Percentiles rank a stretch among this genome's conserved stretches.
Evolutionary conservation across 2,329 filamentous ascomycete species (phyloP).

Genomic region (Diaporthe longicolla): DNA sequence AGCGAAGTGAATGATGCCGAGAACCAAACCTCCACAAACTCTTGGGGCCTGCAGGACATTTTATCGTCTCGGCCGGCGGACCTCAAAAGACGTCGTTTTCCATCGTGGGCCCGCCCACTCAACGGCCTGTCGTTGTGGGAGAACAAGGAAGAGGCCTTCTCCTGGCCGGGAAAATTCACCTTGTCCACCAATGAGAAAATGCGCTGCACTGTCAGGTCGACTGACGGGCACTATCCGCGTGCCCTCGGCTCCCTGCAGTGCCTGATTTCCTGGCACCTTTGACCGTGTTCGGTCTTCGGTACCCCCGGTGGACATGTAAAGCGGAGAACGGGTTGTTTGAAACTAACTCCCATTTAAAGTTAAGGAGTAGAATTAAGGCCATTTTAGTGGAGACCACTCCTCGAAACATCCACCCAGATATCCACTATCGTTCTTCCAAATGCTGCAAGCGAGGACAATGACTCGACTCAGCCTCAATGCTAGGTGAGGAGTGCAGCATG

Average conservation of each 20-base stretch:
- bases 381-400: background rate
- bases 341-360: conserved; percentile 21
- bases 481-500: background rate
- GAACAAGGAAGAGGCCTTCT: background rate
- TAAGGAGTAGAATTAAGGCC: conserved; percentile 26
- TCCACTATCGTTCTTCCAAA: background rate
- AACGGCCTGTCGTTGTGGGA: conserved; percentile 2
- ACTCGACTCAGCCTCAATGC: background rate
- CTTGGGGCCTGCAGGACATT: background rate
- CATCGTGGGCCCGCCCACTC: background rate
- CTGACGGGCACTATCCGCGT: background rate
- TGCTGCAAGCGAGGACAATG: background rate
- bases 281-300: conserved; percentile 3
- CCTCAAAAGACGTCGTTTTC: background rate
- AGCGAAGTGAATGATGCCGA: background rate
- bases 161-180: background rate
- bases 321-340: conserved; percentile 8
- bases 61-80: background rate
- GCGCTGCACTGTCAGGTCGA: background rate
- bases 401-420: conserved; percentile 16
- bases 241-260: background rate
- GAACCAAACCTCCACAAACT: too few relatives aligned
- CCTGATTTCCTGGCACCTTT: background rate
- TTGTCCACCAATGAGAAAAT: conserved; percentile 7
- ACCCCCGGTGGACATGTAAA: background rate